Base-by-base conservation (phyloP, 2,329 filamentous ascomycete species). In the Bimuria novae-zelandiae region DNA sequence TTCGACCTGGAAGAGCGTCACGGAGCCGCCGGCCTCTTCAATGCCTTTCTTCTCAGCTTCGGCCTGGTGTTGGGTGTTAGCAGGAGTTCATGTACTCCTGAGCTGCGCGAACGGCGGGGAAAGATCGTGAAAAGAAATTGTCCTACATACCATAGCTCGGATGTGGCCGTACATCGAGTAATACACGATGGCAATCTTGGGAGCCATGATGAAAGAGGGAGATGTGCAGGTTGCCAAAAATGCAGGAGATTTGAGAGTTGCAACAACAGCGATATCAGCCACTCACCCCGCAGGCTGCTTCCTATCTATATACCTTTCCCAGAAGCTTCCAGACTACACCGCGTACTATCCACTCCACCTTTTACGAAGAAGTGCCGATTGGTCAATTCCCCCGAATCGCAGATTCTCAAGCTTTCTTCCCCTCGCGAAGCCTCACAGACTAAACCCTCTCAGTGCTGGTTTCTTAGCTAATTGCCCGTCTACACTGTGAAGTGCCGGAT, bases 41-140 rank as follows among this genome's bases (percentile, higher is more conserved):
- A 97, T 90, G 72, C 94, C 94, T 70, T 84, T 86, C 82, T 92
- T 89, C 82, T 97, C 92, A 60, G 92, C 91, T 76, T 94, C 86
- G 69, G 93, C 94, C 94, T 93, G 36, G 25, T 10, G 10, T 21
- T 11, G 10, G 16, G 39, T 33, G 53, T 64, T 33, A 55, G 39
- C 14, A 37, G 36, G 17, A 32, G 27, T 6, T 30, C 23, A n/a
- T 8, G 16, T 14, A n/a, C n/a, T n/a, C n/a, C n/a, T n/a, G n/a
- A n/a, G n/a, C n/a, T n/a, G n/a, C n/a, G n/a, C n/a, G n/a, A n/a
- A n/a, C n/a, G n/a, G n/a, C n/a, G n/a, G n/a, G 8, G 19, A 19
- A 16, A 6, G 14, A n/a, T 41, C 16, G 25, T 36, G 23, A 10
- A 7, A 14, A 10, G 16, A 23, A 23, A 21, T 14, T 35, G 23